Evolutionary conservation across 352 stramenopile species (phyloP).

Genomic region (Pythium phragmitis): DNA sequence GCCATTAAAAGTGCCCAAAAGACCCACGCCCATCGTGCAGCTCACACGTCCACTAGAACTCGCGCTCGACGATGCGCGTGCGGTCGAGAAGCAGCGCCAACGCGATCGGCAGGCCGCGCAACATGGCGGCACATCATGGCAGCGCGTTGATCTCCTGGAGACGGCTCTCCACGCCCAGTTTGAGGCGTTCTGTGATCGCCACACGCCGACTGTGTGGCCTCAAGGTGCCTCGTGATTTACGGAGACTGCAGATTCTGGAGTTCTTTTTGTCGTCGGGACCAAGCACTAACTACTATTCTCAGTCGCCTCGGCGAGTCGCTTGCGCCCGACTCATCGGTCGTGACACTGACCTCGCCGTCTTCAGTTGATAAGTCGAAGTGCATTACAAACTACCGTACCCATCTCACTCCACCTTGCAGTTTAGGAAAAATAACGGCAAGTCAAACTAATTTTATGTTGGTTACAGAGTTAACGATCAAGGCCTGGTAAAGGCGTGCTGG

Average conservation of each 20-base stretch:
- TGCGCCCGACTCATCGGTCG: no score
- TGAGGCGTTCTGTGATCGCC: slow-evolving; percentile 63
- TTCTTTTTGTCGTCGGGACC: not conserved
- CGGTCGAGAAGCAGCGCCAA: slow-evolving; percentile 36
- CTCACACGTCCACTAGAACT: slow-evolving; percentile 33
- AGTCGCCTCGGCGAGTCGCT: no score
- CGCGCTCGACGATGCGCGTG: slow-evolving; percentile 36
- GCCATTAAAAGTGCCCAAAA: not conserved
- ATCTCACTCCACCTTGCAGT: no score
- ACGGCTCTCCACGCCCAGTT: slow-evolving; percentile 53
- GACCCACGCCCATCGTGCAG: not conserved
- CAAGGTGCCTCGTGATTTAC: slow-evolving; percentile 17
- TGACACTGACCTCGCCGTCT: no score
- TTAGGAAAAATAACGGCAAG: no score
- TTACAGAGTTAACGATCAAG: no score
- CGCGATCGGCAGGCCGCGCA: slow-evolving; percentile 4
- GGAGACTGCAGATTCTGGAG: not conserved
- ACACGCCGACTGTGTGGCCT: slow-evolving; percentile 65
- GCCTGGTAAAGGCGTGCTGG: no score
- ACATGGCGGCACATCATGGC: slow-evolving; percentile 3
- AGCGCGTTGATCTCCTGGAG: slow-evolving; percentile 38
- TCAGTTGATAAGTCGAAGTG: no score
- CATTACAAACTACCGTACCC: no score
- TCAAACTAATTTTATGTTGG: no score
- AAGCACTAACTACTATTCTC: no score